phyloP scores from a whole-genome alignment of 179 eudicot genomes.

The Sideroxylon spinosum region DNA sequence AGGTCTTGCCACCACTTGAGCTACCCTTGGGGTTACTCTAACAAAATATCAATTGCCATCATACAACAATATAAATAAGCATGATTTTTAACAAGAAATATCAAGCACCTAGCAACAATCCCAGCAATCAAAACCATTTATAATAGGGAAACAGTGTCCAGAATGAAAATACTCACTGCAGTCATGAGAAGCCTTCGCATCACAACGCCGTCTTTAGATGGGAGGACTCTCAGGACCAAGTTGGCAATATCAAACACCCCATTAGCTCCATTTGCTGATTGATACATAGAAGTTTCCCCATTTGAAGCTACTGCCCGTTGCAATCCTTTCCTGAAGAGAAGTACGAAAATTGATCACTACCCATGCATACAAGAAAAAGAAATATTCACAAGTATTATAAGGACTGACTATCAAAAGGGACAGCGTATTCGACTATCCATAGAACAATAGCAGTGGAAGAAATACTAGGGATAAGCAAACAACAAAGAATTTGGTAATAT shows the following conservation, averaged over 20 bases:
- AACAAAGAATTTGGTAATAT: too few species aligned
- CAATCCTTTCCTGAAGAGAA: conserved; percentile 52
- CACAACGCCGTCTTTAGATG: conserved; percentile 73
- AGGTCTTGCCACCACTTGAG: too few species aligned
- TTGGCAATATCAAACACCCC: conserved; percentile 44
- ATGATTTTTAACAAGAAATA: background rate
- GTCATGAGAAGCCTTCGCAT: conserved; percentile 79
- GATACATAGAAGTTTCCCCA: conserved; percentile 23
- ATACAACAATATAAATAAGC: background rate
- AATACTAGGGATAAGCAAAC: too few species aligned
- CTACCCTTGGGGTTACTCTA: background rate
- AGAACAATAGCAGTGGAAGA: too few species aligned
- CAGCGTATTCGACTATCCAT: background rate
- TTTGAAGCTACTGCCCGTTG: conserved; percentile 34
- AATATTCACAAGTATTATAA: background rate
- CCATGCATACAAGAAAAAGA: background rate
- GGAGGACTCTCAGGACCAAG: conserved; percentile 62
- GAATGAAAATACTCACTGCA: conserved; percentile 57
- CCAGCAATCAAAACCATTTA: background rate
- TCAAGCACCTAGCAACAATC: background rate
- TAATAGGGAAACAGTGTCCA: background rate
- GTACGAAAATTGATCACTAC: conserved; percentile 3
- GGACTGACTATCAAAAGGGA: background rate
- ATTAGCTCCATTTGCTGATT: conserved; percentile 33
- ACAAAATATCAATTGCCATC: conserved; percentile 1